Evolutionary conservation across 2,329 filamentous ascomycete genomes (phyloP).

Genomic region (Fusarium neocosmosporiellum): DNA sequence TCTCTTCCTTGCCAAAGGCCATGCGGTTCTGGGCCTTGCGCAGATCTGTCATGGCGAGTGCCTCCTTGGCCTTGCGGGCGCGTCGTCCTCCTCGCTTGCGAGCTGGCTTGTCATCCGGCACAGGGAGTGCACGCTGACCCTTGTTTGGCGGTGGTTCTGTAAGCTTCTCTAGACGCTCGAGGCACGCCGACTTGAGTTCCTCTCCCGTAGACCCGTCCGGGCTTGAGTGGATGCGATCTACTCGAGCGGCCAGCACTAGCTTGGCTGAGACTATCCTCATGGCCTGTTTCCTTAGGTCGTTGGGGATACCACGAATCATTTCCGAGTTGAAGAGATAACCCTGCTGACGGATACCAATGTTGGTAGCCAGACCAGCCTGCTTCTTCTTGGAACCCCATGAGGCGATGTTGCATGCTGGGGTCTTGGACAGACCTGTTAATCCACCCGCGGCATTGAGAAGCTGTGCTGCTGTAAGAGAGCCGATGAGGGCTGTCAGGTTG

Average conservation of each 20-base stretch:
- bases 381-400: conserved; percentile 92
- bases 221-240: conserved; percentile 86
- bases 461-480: conserved; percentile 92
- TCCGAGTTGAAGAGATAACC: conserved; percentile 94
- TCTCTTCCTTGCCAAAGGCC: conserved; percentile 95
- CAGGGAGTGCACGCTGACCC: conserved; percentile 85
- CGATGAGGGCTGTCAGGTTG: conserved; percentile 90
- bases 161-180: conserved; percentile 90
- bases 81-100: conserved; percentile 91
- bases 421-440: conserved; percentile 87
- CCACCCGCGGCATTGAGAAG: conserved; percentile 96
- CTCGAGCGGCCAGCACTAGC: conserved; percentile 90
- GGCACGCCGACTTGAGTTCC: conserved; percentile 82
- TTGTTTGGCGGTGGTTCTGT: conserved; percentile 93
- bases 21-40: conserved; percentile 96
- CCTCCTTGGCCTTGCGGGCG: conserved; percentile 95
- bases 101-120: conserved; percentile 94
- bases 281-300: conserved; percentile 89
- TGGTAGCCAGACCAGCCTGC: conserved; percentile 87
- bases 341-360: conserved; percentile 89
- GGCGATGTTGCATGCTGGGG: conserved; percentile 91
- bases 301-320: conserved; percentile 85
- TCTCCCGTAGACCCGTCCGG: conserved; percentile 86
- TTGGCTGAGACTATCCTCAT: conserved; percentile 96
- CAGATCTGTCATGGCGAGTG: conserved; percentile 95